Evolutionary conservation across 768 basidiomycete genomes (phyloP).

Genomic region (Candolleomyces efflorescens): DNA sequence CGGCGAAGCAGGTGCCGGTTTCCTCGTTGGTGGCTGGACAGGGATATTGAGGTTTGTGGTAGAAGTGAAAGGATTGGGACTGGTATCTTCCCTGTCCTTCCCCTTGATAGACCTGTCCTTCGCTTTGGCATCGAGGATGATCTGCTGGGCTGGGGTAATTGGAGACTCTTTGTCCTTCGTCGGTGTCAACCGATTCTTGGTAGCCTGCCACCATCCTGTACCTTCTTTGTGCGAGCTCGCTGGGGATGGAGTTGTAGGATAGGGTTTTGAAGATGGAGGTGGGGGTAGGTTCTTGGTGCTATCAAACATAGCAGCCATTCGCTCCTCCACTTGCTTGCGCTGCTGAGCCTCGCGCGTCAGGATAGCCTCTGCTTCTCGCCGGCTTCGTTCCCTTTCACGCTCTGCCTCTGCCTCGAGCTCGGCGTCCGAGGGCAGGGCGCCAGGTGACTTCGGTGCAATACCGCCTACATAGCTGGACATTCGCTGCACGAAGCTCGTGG

Average conservation of each 20-base stretch:
- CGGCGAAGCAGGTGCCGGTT: constrained; percentile 48
- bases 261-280: constrained; percentile 57
- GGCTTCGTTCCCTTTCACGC: constrained; percentile 67
- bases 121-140: constrained; percentile 70
- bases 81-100: constrained; percentile 22
- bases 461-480: constrained; percentile 65
- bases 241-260: constrained; percentile 67
- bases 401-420: constrained; percentile 81
- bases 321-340: constrained; percentile 64
- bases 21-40: constrained; percentile 38
- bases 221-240: constrained; percentile 60
- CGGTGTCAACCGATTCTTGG: constrained; percentile 74
- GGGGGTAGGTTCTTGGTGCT: constrained; percentile 43
- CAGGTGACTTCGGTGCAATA: constrained; percentile 38
- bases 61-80: constrained; percentile 39
- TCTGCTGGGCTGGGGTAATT: constrained; percentile 82
- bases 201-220: constrained; percentile 65
- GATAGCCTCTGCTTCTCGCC: constrained; percentile 77
- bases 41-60: constrained; percentile 52
- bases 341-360: constrained; percentile 68
- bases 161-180: constrained; percentile 62
- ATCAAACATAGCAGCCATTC: constrained; percentile 72
- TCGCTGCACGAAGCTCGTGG: constrained; percentile 69
- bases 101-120: constrained; percentile 26
- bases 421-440: constrained; percentile 56